These are phyloP conservation scores for Pneumocystis jirovecii DNA, from an alignment of 1,139 yeast species.

Conservation along the genomic window DNA sequence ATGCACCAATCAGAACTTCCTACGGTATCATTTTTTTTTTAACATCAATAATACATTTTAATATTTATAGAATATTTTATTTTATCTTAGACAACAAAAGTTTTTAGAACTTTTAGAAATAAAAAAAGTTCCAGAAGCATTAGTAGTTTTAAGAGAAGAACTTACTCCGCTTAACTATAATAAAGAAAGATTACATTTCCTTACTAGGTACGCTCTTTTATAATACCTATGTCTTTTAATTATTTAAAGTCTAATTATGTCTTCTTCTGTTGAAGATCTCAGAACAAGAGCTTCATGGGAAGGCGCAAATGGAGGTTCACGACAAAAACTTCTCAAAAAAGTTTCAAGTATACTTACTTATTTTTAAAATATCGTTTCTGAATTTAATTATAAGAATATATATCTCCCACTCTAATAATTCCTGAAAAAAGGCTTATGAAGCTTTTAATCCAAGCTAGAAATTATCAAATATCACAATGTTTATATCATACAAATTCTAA, in stretches of 20 bases:
- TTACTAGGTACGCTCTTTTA: conserved; percentile 9
- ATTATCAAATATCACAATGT: conserved; percentile 32
- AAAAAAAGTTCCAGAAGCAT: conserved; percentile 28
- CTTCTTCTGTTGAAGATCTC: conserved; percentile 24
- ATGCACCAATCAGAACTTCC: conserved; percentile 19
- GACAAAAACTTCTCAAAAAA: conserved; percentile 31
- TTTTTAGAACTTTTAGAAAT: conserved; percentile 29
- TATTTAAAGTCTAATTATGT: conserved; percentile 23
- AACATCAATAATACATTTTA: conserved; percentile 7
- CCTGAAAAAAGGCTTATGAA: conserved; percentile 39
- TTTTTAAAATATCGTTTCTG: background rate
- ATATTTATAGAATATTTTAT: conserved; percentile 14
- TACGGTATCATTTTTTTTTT: conserved; percentile 8
- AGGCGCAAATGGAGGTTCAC: conserved; percentile 27
- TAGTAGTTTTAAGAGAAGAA: conserved; percentile 31
- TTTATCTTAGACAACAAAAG: conserved; percentile 24
- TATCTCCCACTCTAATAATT: conserved; percentile 39
- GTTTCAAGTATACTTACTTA: conserved; percentile 22
- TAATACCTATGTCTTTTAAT: background rate
- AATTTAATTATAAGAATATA: conserved; percentile 18
- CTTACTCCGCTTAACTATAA: conserved; percentile 21
- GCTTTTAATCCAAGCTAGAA: conserved; percentile 38
- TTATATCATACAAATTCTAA: conserved; percentile 22
- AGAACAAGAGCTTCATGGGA: conserved; percentile 27
- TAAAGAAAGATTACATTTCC: conserved; percentile 13